phyloP scores from a whole-genome alignment of 164 flowering plant species.

The Protea cynaroides region DNA sequence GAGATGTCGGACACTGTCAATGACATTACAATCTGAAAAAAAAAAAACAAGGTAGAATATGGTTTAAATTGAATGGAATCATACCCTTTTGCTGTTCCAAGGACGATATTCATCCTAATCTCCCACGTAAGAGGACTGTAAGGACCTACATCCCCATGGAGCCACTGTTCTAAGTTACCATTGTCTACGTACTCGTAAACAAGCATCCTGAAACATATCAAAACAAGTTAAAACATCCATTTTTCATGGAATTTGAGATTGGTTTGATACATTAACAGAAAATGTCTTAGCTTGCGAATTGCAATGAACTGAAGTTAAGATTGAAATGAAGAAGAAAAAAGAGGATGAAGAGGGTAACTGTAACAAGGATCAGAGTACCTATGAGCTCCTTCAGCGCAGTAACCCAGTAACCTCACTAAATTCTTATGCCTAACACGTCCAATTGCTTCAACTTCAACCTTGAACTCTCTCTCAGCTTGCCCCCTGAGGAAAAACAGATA shows the following conservation, averaged over 20 bases:
- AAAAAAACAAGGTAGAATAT: background rate
- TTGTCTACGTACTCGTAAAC: conserved; percentile 83
- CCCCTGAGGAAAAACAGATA: conserved; percentile 34
- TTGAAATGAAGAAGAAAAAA: background rate
- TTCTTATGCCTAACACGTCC: conserved; percentile 92
- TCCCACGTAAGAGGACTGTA: conserved; percentile 79
- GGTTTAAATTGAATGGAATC: background rate
- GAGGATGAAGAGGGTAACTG: background rate
- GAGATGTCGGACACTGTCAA: background rate
- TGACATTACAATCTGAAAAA: background rate
- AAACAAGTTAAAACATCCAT: conserved; percentile 6
- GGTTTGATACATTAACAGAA: too few relatives aligned
- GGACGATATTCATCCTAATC: conserved; percentile 61
- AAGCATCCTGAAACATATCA: conserved; percentile 50
- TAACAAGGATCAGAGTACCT: conserved; percentile 37
- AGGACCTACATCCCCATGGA: conserved; percentile 79
- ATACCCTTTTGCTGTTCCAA: conserved; percentile 91
- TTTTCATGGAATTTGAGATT: background rate
- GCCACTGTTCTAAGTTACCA: conserved; percentile 87
- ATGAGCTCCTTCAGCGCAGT: conserved; percentile 90
- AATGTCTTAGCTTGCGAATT: background rate
- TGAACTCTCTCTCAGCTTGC: conserved; percentile 79
- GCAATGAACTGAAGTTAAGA: background rate
- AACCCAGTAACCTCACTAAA: conserved; percentile 83
- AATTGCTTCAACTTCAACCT: conserved; percentile 82